Evolutionary conservation across 371 early-diverging fungal genomes (phyloP).

Genomic region (Haplosporangium sp.): DNA sequence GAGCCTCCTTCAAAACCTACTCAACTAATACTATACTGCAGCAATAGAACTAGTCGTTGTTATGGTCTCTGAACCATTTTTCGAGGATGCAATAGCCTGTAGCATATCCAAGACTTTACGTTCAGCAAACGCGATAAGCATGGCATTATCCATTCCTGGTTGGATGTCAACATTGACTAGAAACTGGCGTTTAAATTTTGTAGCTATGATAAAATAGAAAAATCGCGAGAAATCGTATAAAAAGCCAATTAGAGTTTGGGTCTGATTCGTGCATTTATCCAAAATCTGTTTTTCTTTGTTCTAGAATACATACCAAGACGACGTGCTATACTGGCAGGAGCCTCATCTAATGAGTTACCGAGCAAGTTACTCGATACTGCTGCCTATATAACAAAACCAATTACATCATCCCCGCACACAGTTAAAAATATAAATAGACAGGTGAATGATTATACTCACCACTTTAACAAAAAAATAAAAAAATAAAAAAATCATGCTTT

Average conservation of each 20-base stretch:
- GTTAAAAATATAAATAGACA: background rate
- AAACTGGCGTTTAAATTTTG: conserved; percentile 42
- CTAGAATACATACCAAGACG: conserved; percentile 28
- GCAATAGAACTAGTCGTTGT: no score
- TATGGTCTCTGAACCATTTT: background rate
- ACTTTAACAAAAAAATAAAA: background rate
- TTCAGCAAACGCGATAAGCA: conserved; percentile 38
- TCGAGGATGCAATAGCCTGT: conserved; percentile 7
- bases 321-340: conserved; percentile 35
- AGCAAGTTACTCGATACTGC: conserved; percentile 31
- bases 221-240: no score
- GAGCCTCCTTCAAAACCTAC: no score
- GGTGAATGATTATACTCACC: background rate
- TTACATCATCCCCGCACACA: no score
- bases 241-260: no score
- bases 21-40: no score
- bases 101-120: conserved; percentile 37
- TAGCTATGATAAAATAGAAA: conserved; percentile 10
- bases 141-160: conserved; percentile 25
- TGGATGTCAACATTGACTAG: conserved; percentile 42
- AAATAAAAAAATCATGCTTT: background rate
- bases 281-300: background rate
- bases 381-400: background rate
- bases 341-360: conserved; percentile 36
- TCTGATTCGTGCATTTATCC: no score